A percentile compares a stretch with the other conserved stretches of the same genome.
phyloP scores from a whole-genome alignment of 139 green algal genomes.

The Chlorella vulgaris region DNA sequence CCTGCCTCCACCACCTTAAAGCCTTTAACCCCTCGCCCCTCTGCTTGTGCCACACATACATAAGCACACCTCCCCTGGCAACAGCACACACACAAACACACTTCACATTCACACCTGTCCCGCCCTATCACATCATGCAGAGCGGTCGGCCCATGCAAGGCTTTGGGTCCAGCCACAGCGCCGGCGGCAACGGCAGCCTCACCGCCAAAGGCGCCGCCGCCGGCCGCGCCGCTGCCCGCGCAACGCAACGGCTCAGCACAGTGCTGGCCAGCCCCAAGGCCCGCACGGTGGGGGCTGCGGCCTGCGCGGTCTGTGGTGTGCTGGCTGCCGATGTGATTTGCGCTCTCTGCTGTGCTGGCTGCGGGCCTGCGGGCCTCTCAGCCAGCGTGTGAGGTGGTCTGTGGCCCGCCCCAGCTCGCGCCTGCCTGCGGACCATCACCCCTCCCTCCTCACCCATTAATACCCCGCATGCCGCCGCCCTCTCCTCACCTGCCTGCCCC shows the following conservation, averaged over 20 bases:
- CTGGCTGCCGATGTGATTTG: not conserved
- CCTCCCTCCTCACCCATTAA: not conserved
- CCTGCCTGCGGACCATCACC: not conserved
- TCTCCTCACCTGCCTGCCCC: not conserved
- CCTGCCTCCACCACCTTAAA: too few relatives aligned
- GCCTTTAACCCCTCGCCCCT: not conserved
- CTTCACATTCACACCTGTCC: too few relatives aligned
- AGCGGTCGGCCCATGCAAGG: not conserved
- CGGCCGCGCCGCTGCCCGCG: not conserved
- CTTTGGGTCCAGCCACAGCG: not conserved
- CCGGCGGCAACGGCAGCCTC: not conserved
- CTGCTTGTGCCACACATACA: too few relatives aligned
- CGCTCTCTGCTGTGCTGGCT: not conserved
- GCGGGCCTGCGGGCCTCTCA: not conserved
- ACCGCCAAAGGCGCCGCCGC: not conserved
- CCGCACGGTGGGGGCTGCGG: not conserved
- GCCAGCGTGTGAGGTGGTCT: not conserved
- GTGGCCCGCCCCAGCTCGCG: too few relatives aligned
- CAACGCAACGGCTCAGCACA: not conserved
- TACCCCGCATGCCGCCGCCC: too few relatives aligned
- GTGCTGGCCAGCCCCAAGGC: not conserved
- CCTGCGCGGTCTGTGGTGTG: not conserved
- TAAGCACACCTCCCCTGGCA: too few relatives aligned
- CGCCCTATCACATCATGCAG: too few relatives aligned
- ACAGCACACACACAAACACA: too few relatives aligned